Evolutionary conservation across 2,329 filamentous ascomycete species (phyloP).

Genomic region (Pochonia chlamydosporia): DNA sequence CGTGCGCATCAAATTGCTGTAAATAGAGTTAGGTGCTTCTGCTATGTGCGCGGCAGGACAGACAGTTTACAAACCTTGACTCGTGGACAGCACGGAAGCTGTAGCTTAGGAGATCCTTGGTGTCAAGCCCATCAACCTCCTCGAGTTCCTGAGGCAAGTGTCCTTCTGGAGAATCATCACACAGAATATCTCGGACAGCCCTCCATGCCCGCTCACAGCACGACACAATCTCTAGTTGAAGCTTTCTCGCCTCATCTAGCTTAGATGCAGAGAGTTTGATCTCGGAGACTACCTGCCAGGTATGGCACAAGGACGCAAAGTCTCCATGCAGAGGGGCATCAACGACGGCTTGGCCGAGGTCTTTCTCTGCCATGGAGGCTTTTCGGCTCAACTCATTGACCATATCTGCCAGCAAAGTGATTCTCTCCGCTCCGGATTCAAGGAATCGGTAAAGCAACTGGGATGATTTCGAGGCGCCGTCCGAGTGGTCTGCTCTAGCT

Average conservation of each 20-base stretch:
- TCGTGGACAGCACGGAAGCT: slow-evolving; percentile 95
- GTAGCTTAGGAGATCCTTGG: slow-evolving; percentile 88
- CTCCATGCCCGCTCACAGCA: slow-evolving; percentile 69
- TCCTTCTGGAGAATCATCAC: slow-evolving; percentile 91
- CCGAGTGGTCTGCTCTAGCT: slow-evolving; percentile 84
- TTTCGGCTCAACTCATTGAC: slow-evolving; percentile 59
- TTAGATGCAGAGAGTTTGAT: slow-evolving; percentile 31
- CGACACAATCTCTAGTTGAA: slow-evolving; percentile 52
- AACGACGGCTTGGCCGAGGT: slow-evolving; percentile 62
- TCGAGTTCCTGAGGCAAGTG: slow-evolving; percentile 73
- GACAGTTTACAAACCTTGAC: slow-evolving; percentile 70
- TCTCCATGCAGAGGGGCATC: slow-evolving; percentile 64
- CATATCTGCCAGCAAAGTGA: slow-evolving; percentile 51
- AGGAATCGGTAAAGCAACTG: slow-evolving; percentile 62
- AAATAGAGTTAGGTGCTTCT: background rate
- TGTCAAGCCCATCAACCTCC: slow-evolving; percentile 64
- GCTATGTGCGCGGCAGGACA: too few species aligned
- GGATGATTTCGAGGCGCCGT: slow-evolving; percentile 76
- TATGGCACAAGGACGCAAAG: slow-evolving; percentile 58
- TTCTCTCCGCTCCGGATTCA: slow-evolving; percentile 31
- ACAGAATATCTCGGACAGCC: slow-evolving; percentile 70
- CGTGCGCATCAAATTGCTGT: slow-evolving; percentile 64
- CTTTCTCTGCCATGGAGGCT: slow-evolving; percentile 53
- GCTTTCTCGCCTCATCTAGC: slow-evolving; percentile 25
- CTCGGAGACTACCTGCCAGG: slow-evolving; percentile 45